Evolutionary conservation across 208 protist species (phyloP).

Genomic region (Acanthamoeba sp.): DNA sequence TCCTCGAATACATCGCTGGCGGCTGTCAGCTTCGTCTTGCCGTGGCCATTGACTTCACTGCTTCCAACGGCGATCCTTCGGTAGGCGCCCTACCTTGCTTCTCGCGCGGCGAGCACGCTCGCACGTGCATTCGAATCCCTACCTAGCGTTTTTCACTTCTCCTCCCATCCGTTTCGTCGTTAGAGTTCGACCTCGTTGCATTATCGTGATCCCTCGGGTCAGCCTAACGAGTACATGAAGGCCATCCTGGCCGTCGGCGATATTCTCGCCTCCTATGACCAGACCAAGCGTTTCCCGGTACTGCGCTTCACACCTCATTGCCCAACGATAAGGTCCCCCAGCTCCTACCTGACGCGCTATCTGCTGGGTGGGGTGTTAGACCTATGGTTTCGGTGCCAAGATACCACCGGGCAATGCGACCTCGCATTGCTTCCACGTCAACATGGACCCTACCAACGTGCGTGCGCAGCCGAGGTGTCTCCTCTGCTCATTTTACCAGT

Average conservation of each 20-base stretch:
- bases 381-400: slow-evolving; percentile 57
- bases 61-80: slow-evolving; percentile 74
- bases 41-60: slow-evolving; percentile 86
- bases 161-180: too few species aligned
- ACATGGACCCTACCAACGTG: slow-evolving; percentile 26
- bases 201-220: slow-evolving; percentile 68
- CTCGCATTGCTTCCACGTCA: slow-evolving; percentile 47
- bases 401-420: background rate
- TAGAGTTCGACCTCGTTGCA: slow-evolving; percentile 71
- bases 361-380: background rate
- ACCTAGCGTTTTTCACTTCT: too few species aligned
- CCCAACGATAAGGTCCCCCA: too few species aligned
- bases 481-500: too few species aligned
- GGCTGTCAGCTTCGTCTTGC: slow-evolving; percentile 83
- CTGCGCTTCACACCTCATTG: background rate
- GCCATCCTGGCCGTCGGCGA: slow-evolving; percentile 75
- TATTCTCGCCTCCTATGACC: slow-evolving; percentile 53
- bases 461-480: too few species aligned
- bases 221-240: slow-evolving; percentile 74
- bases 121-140: too few species aligned
- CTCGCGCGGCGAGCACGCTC: too few species aligned
- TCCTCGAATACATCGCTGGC: slow-evolving; percentile 82
- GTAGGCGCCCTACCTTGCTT: too few species aligned
- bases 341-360: too few species aligned
- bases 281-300: slow-evolving; percentile 20